Evolutionary conservation across 441 rosid genomes (phyloP), one percentile per base, ranked within the genome.

Genomic region (Pelargonium citronellum): DNA sequence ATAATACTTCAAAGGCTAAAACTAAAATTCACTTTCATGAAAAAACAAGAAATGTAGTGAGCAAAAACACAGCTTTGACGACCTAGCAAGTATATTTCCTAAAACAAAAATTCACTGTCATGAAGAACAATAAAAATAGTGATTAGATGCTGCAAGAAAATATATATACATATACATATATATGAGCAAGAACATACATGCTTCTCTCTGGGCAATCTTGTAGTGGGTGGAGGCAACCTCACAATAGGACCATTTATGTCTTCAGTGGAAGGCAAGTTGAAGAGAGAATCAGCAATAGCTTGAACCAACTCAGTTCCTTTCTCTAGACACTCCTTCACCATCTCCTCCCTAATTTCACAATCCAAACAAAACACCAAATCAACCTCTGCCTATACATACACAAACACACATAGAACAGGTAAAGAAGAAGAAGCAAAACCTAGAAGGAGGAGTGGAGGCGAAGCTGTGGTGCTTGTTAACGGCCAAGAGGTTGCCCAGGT

Each of bases 131-230:
- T 2, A 27, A 27, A 27, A 27, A 27, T 27, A 27, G 30, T 27
- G 30, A 27, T 27, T 27, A 27, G 1, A 27, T 27, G 30, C 3
- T 27, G 30, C 30, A 27, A 27, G 30, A 24, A 24, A n/a, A n/a
- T 57, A 15, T 15, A 57, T 22, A 68, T n/a, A 16, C 13, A 27
- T 41, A 46, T 17, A 61, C 0, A n/a, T 67, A 49, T 41, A 64
- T 24, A 24, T 24, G 70, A 58, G 20, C 47, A 69, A 71, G 24
- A 37, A 43, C 87, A 79, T 85, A 94, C 99, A 83, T 83, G 96
- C 83, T 94, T 94, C 75, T 83, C 95, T 83, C 97, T 86, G 5
- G 99, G 96, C 73, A 94, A 82, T 79, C 76, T 89, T 3, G 89
- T 87, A 66, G 87, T 79, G 11, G 96, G 92, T 1, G 83, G 83